These are phyloP conservation scores for Fusarium proliferatum DNA, from an alignment of 2,329 filamentous ascomycete genomes.

Conservation along the genomic window DNA sequence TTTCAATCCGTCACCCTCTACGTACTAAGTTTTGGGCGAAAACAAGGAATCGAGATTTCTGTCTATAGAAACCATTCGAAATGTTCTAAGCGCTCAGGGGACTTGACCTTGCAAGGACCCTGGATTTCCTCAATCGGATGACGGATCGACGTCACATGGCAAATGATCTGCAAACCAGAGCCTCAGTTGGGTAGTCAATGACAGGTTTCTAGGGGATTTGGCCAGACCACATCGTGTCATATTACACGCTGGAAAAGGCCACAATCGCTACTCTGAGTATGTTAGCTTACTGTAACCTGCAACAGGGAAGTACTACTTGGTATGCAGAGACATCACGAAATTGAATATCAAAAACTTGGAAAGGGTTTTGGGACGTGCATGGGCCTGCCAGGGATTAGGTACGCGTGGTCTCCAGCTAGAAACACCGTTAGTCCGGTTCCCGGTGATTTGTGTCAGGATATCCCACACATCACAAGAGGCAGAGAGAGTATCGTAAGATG, in stretches of 20 bases:
- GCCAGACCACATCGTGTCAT: neutral
- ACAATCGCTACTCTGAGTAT: neutral
- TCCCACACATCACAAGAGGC: neutral
- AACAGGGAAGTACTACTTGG: neutral
- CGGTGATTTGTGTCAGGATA: neutral
- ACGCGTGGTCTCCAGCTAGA: conserved; percentile 10
- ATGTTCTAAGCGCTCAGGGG: neutral
- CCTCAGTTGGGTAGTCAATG: conserved; percentile 24
- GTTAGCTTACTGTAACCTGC: neutral
- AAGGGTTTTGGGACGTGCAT: conserved; percentile 1
- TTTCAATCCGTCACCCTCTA: neutral
- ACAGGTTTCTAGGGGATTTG: neutral
- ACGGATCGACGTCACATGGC: conserved; percentile 33
- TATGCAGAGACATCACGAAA: neutral
- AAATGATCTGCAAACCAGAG: conserved; percentile 35
- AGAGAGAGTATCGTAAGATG: conserved; percentile 15
- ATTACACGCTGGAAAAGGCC: neutral
- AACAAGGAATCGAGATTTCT: conserved; percentile 16
- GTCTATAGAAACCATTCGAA: conserved; percentile 31
- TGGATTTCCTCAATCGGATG: conserved; percentile 21
- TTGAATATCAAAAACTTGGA: conserved; percentile 13
- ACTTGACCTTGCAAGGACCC: conserved; percentile 26
- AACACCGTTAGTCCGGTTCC: conserved; percentile 4
- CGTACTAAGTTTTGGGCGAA: neutral
- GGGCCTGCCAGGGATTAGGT: conserved; percentile 5